Evolutionary conservation across 129 eudicot genomes (phyloP), one percentile per base, ranked within the genome.

Genomic region (Dittrichia graveolens): DNA sequence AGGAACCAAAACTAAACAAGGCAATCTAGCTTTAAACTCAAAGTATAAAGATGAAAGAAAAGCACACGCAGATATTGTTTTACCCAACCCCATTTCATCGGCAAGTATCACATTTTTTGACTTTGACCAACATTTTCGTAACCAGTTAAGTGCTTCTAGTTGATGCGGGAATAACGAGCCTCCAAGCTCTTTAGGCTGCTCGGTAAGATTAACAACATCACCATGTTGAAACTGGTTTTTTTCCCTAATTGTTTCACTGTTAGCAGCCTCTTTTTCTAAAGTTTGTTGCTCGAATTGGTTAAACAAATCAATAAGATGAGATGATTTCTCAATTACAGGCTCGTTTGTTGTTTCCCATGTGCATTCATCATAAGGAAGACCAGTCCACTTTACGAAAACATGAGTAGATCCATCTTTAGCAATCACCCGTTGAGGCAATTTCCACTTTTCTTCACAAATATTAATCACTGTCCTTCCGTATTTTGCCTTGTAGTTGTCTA

Each of bases 81-180:
- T 95, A 10, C 99, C 99, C 13, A 95, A 91, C 12, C 99, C 99
- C 99, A 95, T 95, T 71, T 95, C 99, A 40, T 95, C 99, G 37
- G 99, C 99, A 54, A 95, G 90, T 44, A 95, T 95, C 68, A 95
- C 97, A 48, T 90, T 95, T 67, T 86, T 90, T 4, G 91, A 83
- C 67, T 84, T 90, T 13, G 71, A 79, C 99, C 99, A 95, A 77
- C 99, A 88, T 62, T 88, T 90, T 4, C 99, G 86, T 62, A 95
- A 68, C 99, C 99, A 95, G 71, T 95, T 95, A 73, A 95, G 67
- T 24, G 99, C 99, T 82, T 90, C 99, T 7, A 90, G 76, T 79
- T 95, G 99, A 75, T 95, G 99, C 31, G 99, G 99, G 74, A 90
- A 95, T 42, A 95, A 77, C 11, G 81, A 61, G 57, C 99, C 99